Evolutionary conservation across 1,284 basidiomycete species (phyloP), one percentile per base, ranked within the genome.

Genomic region (Fistulinella cinereoalba): DNA sequence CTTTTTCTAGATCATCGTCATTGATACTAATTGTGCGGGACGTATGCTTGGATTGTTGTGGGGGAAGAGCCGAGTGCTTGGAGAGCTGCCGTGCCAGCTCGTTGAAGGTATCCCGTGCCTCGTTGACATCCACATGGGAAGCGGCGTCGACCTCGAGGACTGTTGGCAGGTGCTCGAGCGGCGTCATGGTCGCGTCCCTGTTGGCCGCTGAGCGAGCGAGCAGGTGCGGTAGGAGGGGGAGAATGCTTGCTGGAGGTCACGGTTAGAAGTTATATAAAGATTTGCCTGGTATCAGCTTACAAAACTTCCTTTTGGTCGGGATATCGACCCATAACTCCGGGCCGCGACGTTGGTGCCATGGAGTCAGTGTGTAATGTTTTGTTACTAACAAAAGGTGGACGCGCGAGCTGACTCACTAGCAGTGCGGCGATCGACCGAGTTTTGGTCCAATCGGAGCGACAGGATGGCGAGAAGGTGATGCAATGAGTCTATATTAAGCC

Each of bases 91-190:
- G 68, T 5, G 72, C 71, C 33, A 84, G 74, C 22, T 71, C 65
- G 53, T 80, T 72, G 63, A 85, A 85, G 28, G 74, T 71, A 27
- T 70, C 62, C 57, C 79, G 75, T 10, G 80, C 81, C 33, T 65
- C 56, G 3, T 59, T 55, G 38, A 81, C 54, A 61, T 82, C 67
- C 38, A 82, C 51, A 29, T 56, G 57, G 12, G 60, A 39, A 27
- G 28, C 25, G 7, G 51, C 42, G 16, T 60, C 54, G 36, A 61
- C 51, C 41, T 63, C 49, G 41, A 53, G 38, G 38, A 59, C 50
- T n/a, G n/a, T n/a, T 37, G 64, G 58, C 13, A 44, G n/a, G 40
- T 58, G 62, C 40, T 56, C 24, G 21, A 41, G 38, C 19, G 27
- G 13, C 11, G 36, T 18, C 13, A 21, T 45, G 33, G 44, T 36